These are phyloP conservation scores for Aspergillus affinis DNA, from an alignment of 495 filamentous ascomycete species.

Conservation along the genomic window DNA sequence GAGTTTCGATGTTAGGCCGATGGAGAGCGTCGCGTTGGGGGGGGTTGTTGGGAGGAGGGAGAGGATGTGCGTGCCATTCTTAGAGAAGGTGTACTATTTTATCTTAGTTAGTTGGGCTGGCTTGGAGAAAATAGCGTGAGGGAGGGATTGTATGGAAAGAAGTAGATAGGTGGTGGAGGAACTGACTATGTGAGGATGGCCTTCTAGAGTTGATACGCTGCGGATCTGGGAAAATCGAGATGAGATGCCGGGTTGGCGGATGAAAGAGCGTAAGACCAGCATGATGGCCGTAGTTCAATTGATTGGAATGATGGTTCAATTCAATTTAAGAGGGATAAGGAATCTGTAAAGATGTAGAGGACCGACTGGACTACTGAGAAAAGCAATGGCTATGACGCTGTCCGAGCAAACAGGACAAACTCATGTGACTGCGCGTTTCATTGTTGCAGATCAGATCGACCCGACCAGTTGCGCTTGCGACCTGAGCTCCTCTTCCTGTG, in stretches of 20 bases:
- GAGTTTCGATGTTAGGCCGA: slow-evolving; percentile 70
- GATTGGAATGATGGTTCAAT: not conserved
- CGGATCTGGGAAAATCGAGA: slow-evolving; percentile 33
- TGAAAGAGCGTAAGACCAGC: slow-evolving; percentile 25
- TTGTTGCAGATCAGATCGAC: slow-evolving; percentile 1
- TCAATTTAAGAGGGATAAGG: no score
- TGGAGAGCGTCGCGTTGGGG: slow-evolving; percentile 64
- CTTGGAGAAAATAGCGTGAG: not conserved
- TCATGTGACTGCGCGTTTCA: slow-evolving; percentile 30
- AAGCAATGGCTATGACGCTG: slow-evolving; percentile 21
- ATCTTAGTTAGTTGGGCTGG: not conserved
- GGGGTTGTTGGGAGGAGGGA: slow-evolving; percentile 74
- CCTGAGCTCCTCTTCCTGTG: not conserved
- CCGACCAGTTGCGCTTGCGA: not conserved
- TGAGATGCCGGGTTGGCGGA: slow-evolving; percentile 20
- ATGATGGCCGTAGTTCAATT: slow-evolving; percentile 19
- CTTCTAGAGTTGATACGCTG: slow-evolving; percentile 51
- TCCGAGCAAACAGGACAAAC: slow-evolving; percentile 33
- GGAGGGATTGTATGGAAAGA: slow-evolving; percentile 17
- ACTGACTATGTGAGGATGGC: slow-evolving; percentile 56
- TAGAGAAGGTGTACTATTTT: slow-evolving; percentile 67
- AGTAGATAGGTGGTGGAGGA: not conserved
- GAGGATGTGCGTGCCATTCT: slow-evolving; percentile 55
- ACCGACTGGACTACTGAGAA: no score
- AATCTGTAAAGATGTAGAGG: no score